Evolutionary conservation across 164 flowering plant genomes (phyloP), one percentile per base, ranked within the genome.

Genomic region (Houttuynia cordata): DNA sequence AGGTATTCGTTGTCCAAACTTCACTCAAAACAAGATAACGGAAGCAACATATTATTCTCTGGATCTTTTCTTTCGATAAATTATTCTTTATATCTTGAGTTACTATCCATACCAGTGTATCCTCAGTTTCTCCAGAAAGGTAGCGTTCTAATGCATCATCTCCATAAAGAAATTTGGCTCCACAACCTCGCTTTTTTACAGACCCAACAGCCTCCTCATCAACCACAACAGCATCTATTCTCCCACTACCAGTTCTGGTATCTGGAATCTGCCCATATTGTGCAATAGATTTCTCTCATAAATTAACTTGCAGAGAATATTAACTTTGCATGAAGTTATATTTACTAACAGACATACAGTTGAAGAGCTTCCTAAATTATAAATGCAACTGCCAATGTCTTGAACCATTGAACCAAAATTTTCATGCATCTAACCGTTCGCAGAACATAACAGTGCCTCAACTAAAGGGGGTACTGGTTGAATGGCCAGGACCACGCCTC

Each of bases 181-280:
- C 93, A 65, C 60, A 60, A 0, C 83, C 81, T 3, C 59, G 70
- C 10, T 70, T 78, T 6, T 77, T 81, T 0, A 39, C 57, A 59
- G 68, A 62, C 51, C 77, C 84, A 62, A 88, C 73, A 7, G 93
- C 84, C 19, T 85, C 92, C 67, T 83, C 88, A 55, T 88, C 91
- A 20, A 92, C 93, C n/a, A 92, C 79, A 54, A 85, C 96, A 12
- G 86, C 95, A 69, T 88, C 98, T 64, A 92, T 88, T 64, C 76
- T 72, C 51, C 83, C 80, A n/a, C 79, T 78, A 1, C 92, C 96
- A 9, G 79, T 79, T 70, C 88, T 80, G 20, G 61, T 71, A 73
- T 92, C 96, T 49, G 96, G 98, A 69, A 88, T 85, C 98, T 92
- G 77, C 69, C 70, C 21, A 62, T 19, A 22, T 45, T 45, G 49